phyloP scores from a whole-genome alignment of 805 yeast species.

The Ascoidea tarda region DNA sequence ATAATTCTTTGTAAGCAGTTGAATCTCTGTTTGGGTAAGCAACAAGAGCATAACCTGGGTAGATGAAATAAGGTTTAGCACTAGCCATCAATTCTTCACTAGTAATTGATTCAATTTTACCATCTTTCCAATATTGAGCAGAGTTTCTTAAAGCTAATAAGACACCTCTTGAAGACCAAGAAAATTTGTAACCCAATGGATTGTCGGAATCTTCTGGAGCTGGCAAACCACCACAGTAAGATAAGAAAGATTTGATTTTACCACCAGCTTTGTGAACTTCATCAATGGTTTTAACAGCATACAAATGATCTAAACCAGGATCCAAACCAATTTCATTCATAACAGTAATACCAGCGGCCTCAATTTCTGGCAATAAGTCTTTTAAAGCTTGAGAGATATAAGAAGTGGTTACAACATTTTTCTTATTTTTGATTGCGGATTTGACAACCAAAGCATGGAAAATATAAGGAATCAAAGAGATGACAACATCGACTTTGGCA shows the following conservation, averaged over 20 bases:
- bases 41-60: slow-evolving; percentile 91
- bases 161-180: slow-evolving; percentile 99
- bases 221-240: slow-evolving; percentile 98
- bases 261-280: slow-evolving; percentile 90
- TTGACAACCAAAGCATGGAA: slow-evolving; percentile 89
- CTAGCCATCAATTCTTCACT: slow-evolving; percentile 91
- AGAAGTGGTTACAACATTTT: slow-evolving; percentile 90
- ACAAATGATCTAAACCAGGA: slow-evolving; percentile 97
- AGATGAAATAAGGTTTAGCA: slow-evolving; percentile 89
- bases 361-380: slow-evolving; percentile 75
- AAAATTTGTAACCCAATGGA: slow-evolving; percentile 97
- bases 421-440: slow-evolving; percentile 82
- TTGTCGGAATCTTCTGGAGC: slow-evolving; percentile 97
- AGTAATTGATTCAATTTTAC: slow-evolving; percentile 61
- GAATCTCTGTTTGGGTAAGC: slow-evolving; percentile 98
- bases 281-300: slow-evolving; percentile 95
- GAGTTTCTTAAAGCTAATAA: slow-evolving; percentile 87
- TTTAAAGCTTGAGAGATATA: slow-evolving; percentile 86
- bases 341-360: slow-evolving; percentile 91
- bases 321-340: slow-evolving; percentile 99
- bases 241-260: slow-evolving; percentile 83
- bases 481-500: slow-evolving; percentile 67
- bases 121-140: slow-evolving; percentile 82
- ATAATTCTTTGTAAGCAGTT: slow-evolving; percentile 81
- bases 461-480: slow-evolving; percentile 92